These are phyloP conservation scores for Calonectria hawksworthii DNA, from an alignment of 2,329 filamentous ascomycete genomes.

Conservation along the genomic window DNA sequence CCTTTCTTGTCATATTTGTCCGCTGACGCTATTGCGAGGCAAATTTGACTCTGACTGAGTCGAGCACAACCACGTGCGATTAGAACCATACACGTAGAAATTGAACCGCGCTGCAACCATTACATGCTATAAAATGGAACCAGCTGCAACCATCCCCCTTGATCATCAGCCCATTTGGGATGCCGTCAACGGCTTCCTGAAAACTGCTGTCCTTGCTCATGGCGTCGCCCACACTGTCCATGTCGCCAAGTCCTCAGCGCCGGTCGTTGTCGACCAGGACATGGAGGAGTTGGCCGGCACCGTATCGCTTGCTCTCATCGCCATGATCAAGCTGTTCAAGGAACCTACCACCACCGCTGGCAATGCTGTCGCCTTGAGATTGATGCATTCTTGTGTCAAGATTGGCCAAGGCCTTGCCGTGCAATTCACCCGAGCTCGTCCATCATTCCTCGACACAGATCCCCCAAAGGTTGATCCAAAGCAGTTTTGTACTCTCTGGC, in stretches of 20 bases:
- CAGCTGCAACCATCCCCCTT: slow-evolving; percentile 27
- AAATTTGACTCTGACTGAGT: neutral
- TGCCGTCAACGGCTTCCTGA: slow-evolving; percentile 38
- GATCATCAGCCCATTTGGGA: slow-evolving; percentile 17
- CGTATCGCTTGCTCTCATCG: slow-evolving; percentile 20
- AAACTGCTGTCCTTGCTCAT: slow-evolving; percentile 25
- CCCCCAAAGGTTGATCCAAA: slow-evolving; percentile 2
- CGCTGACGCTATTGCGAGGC: neutral
- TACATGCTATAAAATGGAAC: slow-evolving; percentile 52
- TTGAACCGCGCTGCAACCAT: slow-evolving; percentile 37
- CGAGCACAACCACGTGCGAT: neutral
- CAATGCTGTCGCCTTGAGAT: neutral
- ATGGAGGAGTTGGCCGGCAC: slow-evolving; percentile 20
- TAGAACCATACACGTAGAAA: slow-evolving; percentile 17
- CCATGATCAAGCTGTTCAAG: slow-evolving; percentile 16
- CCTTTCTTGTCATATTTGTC: neutral
- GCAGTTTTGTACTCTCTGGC: slow-evolving; percentile 37
- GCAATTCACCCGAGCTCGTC: slow-evolving; percentile 35
- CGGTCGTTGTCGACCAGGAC: slow-evolving; percentile 6
- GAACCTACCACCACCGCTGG: neutral
- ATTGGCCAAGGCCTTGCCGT: slow-evolving; percentile 43
- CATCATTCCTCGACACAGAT: neutral
- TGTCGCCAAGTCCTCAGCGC: neutral
- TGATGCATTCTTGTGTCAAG: slow-evolving; percentile 39
- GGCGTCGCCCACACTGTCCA: slow-evolving; percentile 27